phyloP scores from a whole-genome alignment of 495 filamentous ascomycete species.

The Hyaloscypha bicolor region DNA sequence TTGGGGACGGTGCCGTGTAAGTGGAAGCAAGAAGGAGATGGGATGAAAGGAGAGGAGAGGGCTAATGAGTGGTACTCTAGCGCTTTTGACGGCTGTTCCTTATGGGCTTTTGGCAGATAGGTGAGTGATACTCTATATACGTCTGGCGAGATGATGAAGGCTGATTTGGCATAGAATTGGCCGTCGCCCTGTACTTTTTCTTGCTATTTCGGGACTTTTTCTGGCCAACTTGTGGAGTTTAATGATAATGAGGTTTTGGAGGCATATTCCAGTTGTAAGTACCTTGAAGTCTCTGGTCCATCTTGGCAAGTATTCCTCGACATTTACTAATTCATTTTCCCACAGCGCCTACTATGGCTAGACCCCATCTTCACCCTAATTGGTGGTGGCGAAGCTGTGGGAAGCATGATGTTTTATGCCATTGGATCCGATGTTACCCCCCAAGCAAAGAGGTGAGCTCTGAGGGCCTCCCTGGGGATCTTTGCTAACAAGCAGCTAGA shows the following conservation, averaged over 20 bases:
- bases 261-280: constrained; percentile 40
- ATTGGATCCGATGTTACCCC: constrained; percentile 60
- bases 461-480: constrained; percentile 1
- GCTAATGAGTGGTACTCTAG: constrained; percentile 29
- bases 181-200: constrained; percentile 17
- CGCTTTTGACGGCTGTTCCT: constrained; percentile 38
- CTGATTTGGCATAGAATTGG: constrained; percentile 20
- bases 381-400: constrained; percentile 56
- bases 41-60: constrained; percentile 8
- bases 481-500: constrained; percentile 33
- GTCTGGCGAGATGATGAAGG: not conserved
- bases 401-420: constrained; percentile 53
- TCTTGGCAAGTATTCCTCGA: no score
- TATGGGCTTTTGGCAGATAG: constrained; percentile 43
- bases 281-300: not conserved
- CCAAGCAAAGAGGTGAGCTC: constrained; percentile 51
- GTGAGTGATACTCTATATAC: constrained; percentile 28
- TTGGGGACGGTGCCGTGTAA: constrained; percentile 25
- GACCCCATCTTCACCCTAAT: constrained; percentile 52
- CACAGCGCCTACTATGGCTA: constrained; percentile 49
- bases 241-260: constrained; percentile 22
- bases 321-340: not conserved
- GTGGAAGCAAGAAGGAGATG: constrained; percentile 4
- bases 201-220: constrained; percentile 21
- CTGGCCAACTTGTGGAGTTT: constrained; percentile 16